Conservation (phyloP, 768 basidiomycete species). For the Mycena latifolia region DNA sequence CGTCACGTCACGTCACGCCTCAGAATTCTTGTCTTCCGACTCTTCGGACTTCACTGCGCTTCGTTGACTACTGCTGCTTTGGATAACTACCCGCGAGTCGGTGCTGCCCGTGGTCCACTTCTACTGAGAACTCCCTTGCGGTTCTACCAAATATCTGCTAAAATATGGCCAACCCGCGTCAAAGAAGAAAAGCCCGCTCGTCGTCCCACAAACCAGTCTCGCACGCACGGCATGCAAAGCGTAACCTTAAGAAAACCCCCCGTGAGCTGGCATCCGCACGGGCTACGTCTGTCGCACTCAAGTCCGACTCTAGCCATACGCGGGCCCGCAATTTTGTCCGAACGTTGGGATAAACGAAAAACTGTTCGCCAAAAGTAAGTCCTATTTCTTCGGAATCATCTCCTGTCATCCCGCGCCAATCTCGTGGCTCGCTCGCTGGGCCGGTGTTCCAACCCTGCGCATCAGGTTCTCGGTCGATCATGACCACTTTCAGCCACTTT, state of each 20-base stretch:
- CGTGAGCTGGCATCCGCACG: conserved; percentile 55
- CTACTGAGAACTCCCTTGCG: neutral
- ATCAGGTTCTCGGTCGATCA: conserved; percentile 38
- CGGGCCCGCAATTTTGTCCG: conserved; percentile 84
- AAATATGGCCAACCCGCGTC: conserved; percentile 93
- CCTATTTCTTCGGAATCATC: conserved; percentile 26
- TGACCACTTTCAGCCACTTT: conserved; percentile 12
- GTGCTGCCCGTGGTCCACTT: neutral
- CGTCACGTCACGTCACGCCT: too few species aligned
- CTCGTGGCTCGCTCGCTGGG: conserved; percentile 16
- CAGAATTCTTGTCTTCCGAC: neutral
- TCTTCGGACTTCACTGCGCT: too few species aligned
- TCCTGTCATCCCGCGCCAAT: neutral
- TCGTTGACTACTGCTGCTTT: too few species aligned
- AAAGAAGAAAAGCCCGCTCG: conserved; percentile 88
- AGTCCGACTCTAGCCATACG: conserved; percentile 68
- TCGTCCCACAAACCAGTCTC: conserved; percentile 79
- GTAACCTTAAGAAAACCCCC: conserved; percentile 82
- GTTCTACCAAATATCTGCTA: conserved; percentile 2
- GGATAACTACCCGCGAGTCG: neutral
- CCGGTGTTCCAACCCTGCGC: conserved; percentile 30
- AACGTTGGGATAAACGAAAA: conserved; percentile 89
- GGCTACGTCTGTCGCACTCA: conserved; percentile 30
- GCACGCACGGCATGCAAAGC: conserved; percentile 81
- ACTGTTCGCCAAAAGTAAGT: conserved; percentile 94